Conservation (phyloP, 1,139 yeast genomes). For the Candida sp. region DNA sequence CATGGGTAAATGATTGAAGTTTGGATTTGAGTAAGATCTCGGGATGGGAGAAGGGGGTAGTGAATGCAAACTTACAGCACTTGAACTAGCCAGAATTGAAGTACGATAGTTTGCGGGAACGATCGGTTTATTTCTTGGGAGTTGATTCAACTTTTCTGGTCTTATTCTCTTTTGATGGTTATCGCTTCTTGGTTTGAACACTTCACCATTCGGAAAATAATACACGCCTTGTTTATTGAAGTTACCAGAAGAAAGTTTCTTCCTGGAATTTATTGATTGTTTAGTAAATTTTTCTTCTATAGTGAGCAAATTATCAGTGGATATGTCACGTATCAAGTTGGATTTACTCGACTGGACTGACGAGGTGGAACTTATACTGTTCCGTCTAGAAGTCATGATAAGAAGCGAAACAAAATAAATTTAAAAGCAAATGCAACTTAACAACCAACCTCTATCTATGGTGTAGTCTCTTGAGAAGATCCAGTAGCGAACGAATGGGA, state of each 20-base stretch:
- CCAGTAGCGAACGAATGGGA: background rate
- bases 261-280: background rate
- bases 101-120: background rate
- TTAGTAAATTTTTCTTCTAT: constrained; percentile 34
- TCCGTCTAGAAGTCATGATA: constrained; percentile 17
- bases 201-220: constrained; percentile 55
- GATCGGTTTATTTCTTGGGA: background rate
- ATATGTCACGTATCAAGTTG: constrained; percentile 20
- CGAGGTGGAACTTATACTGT: constrained; percentile 8
- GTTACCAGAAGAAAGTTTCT: background rate
- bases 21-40: background rate
- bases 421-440: background rate
- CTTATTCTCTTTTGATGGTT: constrained; percentile 24
- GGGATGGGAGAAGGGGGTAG: background rate
- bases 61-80: background rate
- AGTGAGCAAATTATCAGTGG: constrained; percentile 37
- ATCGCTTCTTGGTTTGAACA: constrained; percentile 44
- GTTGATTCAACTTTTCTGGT: constrained; percentile 25
- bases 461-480: background rate
- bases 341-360: constrained; percentile 5
- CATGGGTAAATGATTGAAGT: background rate
- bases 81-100: background rate
- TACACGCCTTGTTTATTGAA: constrained; percentile 23
- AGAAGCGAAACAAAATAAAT: background rate
- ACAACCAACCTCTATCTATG: background rate